These are phyloP conservation scores for Fusarium stilboides DNA, from an alignment of 2,329 filamentous ascomycete species.

Conservation along the genomic window DNA sequence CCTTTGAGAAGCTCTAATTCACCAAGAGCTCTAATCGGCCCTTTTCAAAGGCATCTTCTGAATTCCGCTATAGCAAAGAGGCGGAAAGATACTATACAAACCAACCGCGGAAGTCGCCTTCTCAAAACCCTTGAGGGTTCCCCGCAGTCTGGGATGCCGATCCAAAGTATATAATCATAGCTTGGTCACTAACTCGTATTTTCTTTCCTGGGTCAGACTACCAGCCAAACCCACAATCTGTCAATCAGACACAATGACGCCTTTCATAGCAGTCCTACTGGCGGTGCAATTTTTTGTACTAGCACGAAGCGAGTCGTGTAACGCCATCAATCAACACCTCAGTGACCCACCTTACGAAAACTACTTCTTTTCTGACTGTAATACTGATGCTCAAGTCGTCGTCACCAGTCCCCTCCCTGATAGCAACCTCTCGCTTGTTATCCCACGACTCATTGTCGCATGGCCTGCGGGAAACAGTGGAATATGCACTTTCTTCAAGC, in stretches of 20 bases:
- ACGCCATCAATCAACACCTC: constrained; percentile 50
- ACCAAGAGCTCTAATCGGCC: too few relatives aligned
- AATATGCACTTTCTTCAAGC: constrained; percentile 69
- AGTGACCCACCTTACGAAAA: constrained; percentile 74
- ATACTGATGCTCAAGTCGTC: constrained; percentile 71
- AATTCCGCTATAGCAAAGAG: too few relatives aligned
- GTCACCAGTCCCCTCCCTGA: constrained; percentile 70
- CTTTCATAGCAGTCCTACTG: not conserved
- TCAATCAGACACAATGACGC: constrained; percentile 2
- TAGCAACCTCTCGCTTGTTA: constrained; percentile 69
- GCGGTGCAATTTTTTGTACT: not conserved
- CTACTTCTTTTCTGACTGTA: constrained; percentile 77
- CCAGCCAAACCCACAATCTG: not conserved
- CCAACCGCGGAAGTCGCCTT: too few relatives aligned
- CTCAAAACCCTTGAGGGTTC: too few relatives aligned
- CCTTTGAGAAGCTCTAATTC: too few relatives aligned
- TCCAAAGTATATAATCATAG: constrained; percentile 10
- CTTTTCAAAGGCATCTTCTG: too few relatives aligned
- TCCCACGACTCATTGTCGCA: constrained; percentile 71
- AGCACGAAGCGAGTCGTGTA: constrained; percentile 5
- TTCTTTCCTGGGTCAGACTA: not conserved
- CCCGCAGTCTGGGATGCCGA: constrained; percentile 17
- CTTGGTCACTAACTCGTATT: not conserved
- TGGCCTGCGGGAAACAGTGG: constrained; percentile 79
- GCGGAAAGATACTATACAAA: too few relatives aligned